Evolutionary conservation across 2,329 filamentous ascomycete genomes (phyloP).

Genomic region (Ascosphaera apis): DNA sequence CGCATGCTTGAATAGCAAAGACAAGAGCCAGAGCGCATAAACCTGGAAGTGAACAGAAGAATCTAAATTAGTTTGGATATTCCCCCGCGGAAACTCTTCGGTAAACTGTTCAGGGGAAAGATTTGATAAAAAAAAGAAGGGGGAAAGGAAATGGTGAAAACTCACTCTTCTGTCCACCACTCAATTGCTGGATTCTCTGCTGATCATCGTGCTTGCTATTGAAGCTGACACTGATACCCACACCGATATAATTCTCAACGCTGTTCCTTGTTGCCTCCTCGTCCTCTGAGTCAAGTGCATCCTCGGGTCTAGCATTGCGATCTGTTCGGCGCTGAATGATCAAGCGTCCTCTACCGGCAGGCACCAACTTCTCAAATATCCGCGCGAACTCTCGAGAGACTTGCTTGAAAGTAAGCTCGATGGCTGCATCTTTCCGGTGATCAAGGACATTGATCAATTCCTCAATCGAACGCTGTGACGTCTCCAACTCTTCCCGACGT

Average conservation of each 20-base stretch:
- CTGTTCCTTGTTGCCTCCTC: conserved; percentile 33
- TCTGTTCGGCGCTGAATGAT: conserved; percentile 85
- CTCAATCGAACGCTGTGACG: conserved; percentile 67
- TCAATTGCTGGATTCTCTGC: conserved; percentile 90
- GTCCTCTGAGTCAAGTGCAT: conserved; percentile 44
- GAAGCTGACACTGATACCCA: conserved; percentile 93
- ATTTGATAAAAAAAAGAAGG: neutral
- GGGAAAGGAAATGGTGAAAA: conserved; percentile 5
- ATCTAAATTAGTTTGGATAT: neutral
- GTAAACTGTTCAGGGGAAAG: neutral
- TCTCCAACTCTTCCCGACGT: conserved; percentile 67
- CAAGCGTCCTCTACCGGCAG: conserved; percentile 71
- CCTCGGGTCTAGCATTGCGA: conserved; percentile 34
- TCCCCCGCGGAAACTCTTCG: neutral
- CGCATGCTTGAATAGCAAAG: conserved; percentile 95
- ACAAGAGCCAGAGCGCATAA: conserved; percentile 91
- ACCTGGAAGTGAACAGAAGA: conserved; percentile 27
- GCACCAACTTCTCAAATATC: conserved; percentile 88
- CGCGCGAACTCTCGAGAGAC: conserved; percentile 80
- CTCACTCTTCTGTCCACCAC: conserved; percentile 91
- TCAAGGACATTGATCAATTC: conserved; percentile 83
- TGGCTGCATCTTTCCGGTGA: conserved; percentile 89
- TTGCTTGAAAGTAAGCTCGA: conserved; percentile 95
- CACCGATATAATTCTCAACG: conserved; percentile 89
- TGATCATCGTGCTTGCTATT: conserved; percentile 98